These are phyloP conservation scores for Ulmus americana DNA, from an alignment of 331 rosid genomes.

Conservation along the genomic window DNA sequence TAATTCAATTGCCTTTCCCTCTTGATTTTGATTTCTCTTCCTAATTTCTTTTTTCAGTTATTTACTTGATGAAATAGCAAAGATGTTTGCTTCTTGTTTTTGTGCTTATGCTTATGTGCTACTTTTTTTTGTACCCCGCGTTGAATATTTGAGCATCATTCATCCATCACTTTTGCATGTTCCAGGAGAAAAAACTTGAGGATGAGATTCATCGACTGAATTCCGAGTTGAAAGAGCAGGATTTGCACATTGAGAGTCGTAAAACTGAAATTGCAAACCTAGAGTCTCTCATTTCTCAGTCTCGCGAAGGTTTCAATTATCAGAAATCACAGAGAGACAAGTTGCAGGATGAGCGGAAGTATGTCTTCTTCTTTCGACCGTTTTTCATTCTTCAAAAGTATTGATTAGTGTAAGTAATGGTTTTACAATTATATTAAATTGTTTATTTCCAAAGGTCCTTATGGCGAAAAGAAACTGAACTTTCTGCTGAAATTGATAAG, in stretches of 20 bases:
- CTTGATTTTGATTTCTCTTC: too few relatives aligned
- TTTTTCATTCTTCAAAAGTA: neutral
- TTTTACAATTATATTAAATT: slow-evolving; percentile 8
- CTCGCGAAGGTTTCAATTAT: slow-evolving; percentile 51
- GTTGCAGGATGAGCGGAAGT: slow-evolving; percentile 82
- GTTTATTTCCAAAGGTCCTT: slow-evolving; percentile 43
- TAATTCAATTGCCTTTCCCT: too few relatives aligned
- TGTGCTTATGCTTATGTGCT: neutral
- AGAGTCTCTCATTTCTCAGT: slow-evolving; percentile 61
- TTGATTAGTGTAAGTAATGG: too few relatives aligned
- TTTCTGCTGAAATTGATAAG: slow-evolving; percentile 83
- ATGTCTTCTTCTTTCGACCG: slow-evolving; percentile 14
- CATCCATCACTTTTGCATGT: slow-evolving; percentile 15
- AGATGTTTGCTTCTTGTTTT: neutral
- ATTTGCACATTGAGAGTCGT: slow-evolving; percentile 47
- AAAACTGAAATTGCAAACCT: slow-evolving; percentile 46
- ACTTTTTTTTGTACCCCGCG: too few relatives aligned
- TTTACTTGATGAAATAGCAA: too few relatives aligned
- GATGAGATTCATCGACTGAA: slow-evolving; percentile 71
- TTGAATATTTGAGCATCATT: neutral
- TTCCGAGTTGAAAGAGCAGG: slow-evolving; percentile 52
- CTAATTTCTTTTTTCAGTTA: too few relatives aligned
- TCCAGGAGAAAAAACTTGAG: slow-evolving; percentile 68
- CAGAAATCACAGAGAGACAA: slow-evolving; percentile 66
- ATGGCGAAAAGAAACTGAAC: slow-evolving; percentile 70